Percentiles rank a stretch among this genome's conserved stretches.
Conservation (phyloP, 2,329 filamentous ascomycete species). For the Dichotomopilus funicola region DNA sequence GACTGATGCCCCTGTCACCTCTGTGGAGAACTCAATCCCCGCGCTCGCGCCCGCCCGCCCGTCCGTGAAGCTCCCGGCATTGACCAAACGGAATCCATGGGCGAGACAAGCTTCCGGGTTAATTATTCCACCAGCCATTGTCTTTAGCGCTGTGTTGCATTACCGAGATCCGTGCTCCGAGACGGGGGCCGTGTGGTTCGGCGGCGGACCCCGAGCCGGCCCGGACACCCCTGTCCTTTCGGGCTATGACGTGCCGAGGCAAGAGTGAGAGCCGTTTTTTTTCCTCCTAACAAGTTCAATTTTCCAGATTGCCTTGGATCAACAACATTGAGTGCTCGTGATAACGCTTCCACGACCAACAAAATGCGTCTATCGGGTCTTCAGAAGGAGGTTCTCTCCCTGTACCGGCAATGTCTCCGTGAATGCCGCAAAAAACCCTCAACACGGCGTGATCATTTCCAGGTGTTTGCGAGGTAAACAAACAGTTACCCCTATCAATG, state of each 20-base stretch:
- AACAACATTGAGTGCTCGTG: neutral
- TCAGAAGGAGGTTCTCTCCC: constrained; percentile 78
- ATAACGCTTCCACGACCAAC: neutral
- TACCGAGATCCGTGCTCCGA: constrained; percentile 10
- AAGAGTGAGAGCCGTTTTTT: constrained; percentile 2
- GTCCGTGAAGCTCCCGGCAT: neutral
- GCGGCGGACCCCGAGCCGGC: neutral
- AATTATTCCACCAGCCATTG: constrained; percentile 13
- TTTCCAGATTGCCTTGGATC: neutral
- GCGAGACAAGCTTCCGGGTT: neutral
- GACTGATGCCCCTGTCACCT: neutral
- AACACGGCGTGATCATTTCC: constrained; percentile 51
- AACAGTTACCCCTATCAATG: no score
- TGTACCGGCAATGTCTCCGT: constrained; percentile 82
- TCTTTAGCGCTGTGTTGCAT: neutral
- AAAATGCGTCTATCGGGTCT: constrained; percentile 65
- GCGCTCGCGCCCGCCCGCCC: neutral
- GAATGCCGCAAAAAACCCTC: constrained; percentile 72
- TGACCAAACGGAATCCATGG: neutral
- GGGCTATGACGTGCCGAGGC: constrained; percentile 15
- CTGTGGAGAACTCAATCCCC: constrained; percentile 5
- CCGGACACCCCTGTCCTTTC: constrained; percentile 4
- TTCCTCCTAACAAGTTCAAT: neutral
- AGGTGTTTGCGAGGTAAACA: constrained; percentile 54
- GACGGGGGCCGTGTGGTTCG: constrained; percentile 2